These are phyloP conservation scores for Anthoceros angustus DNA, from an alignment of 225 moss, liverwort and hornwort species.

Conservation along the genomic window DNA sequence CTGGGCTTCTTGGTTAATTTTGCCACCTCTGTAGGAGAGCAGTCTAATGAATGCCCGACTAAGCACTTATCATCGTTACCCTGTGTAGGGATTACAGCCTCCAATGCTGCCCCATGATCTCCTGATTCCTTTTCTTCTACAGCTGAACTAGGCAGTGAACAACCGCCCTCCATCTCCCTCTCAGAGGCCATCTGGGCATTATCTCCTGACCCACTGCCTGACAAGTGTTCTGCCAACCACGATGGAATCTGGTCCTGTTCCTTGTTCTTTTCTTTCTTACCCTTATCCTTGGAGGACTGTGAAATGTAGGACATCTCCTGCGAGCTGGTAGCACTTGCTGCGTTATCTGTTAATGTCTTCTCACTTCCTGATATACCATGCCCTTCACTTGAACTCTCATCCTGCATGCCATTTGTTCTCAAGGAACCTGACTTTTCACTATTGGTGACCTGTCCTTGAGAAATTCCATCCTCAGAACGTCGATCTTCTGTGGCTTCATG, in stretches of 20 bases:
- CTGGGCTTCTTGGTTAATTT: neutral
- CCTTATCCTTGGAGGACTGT: neutral
- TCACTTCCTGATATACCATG: neutral
- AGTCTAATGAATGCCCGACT: neutral
- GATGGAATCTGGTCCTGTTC: neutral
- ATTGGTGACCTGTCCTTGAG: neutral
- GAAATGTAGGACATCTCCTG: neutral
- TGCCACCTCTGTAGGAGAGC: neutral
- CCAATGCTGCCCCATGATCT: neutral
- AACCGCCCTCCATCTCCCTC: conserved; percentile 8
- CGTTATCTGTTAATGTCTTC: neutral
- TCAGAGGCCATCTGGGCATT: neutral
- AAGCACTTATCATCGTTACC: neutral
- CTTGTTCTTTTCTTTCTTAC: neutral
- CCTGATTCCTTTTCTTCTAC: neutral
- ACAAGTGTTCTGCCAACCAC: neutral
- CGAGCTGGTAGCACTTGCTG: neutral
- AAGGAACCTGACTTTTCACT: neutral
- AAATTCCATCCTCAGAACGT: neutral
- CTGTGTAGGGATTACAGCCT: neutral
- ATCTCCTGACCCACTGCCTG: conserved; percentile 13
- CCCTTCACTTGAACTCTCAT: neutral
- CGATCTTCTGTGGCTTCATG: too few relatives aligned
- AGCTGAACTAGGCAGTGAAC: too few relatives aligned
- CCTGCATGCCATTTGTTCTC: neutral